Evolutionary conservation across 352 stramenopile genomes (phyloP), one percentile per base, ranked within the genome.

Genomic region (Globisporangium echinulatum): DNA sequence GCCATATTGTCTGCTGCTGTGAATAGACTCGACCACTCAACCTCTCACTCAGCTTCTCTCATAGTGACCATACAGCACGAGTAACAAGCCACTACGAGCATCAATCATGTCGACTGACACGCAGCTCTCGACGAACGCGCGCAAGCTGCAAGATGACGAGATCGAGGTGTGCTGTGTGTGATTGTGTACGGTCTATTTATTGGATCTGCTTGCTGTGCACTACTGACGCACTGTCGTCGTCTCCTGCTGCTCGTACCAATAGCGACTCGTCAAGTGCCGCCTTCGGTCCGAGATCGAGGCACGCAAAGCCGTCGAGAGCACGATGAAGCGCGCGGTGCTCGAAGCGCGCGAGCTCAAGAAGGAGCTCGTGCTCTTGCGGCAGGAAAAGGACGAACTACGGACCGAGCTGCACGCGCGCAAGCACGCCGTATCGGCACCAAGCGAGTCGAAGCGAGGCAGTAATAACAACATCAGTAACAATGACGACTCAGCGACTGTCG

Each of bases 201-300:
- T 33, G 25, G 8, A 14, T 9, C 7, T 15, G 4, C 33, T 38
- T 37, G 46, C 17, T 52, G 5, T n/a, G 25, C 25, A 33, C 25
- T 33, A 3, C 25, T 33, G 25, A 33, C 25, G 25, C 25, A 33
- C 25, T 33, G 25, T 33, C 25, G 2, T 33, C 25, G 2, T 33
- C 25, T 33, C 25, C 25, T 33, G 25, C 25, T 33, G 25, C 25
- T 33, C 25, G 25, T 33, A 33, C 25, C 25, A 33, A 25, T 57
- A 90, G 81, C 71, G 77, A 37, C 72, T 91, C 40, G 82, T 89
- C 25, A 91, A 91, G 70, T 91, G 79, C 66, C 82, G 82, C 13
- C 56, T 89, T 14, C 77, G 82, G 8, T 91, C 82, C 38, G 82
- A 91, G 67, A 77, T 85, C 10, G 79, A 91, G 55, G 79, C 77